Conservation (phyloP, 2,329 filamentous ascomycete genomes). For the Xylariaceae sp. region DNA sequence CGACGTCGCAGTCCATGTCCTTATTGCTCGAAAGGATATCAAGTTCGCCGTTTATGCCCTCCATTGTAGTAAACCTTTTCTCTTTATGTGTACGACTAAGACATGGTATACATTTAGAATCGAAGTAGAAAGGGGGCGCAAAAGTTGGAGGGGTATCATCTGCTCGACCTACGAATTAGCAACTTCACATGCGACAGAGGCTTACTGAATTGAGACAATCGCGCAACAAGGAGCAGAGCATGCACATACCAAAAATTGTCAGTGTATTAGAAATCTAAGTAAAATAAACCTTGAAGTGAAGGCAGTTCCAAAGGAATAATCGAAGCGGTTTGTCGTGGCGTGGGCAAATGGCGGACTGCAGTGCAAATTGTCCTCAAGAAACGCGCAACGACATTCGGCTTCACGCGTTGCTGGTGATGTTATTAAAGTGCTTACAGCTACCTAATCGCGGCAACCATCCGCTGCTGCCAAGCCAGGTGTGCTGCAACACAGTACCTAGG, state of each 20-base stretch:
- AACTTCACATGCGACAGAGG: conserved; percentile 6
- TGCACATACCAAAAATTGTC: neutral
- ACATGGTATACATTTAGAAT: neutral
- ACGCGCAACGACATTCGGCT: conserved; percentile 24
- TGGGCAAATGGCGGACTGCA: too few relatives aligned
- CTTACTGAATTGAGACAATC: neutral
- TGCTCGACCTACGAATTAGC: neutral
- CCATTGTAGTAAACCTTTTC: conserved; percentile 8
- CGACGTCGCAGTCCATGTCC: neutral
- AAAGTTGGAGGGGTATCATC: conserved; percentile 12
- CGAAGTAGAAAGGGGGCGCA: neutral
- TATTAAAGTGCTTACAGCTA: conserved; percentile 8
- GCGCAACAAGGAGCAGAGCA: neutral
- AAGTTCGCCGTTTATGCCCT: neutral
- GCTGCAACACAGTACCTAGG: too few relatives aligned
- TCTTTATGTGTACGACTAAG: neutral
- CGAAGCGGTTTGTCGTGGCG: too few relatives aligned
- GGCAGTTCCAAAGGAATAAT: neutral
- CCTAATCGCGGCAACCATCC: too few relatives aligned
- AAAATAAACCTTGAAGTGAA: neutral
- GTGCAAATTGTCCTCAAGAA: conserved; percentile 3
- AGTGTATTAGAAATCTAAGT: neutral
- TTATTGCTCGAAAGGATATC: neutral
- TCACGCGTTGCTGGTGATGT: conserved; percentile 23
- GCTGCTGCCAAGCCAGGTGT: too few relatives aligned